Evolutionary conservation across 164 flowering plant genomes (phyloP).

Genomic region (Kingdonia uniflora): DNA sequence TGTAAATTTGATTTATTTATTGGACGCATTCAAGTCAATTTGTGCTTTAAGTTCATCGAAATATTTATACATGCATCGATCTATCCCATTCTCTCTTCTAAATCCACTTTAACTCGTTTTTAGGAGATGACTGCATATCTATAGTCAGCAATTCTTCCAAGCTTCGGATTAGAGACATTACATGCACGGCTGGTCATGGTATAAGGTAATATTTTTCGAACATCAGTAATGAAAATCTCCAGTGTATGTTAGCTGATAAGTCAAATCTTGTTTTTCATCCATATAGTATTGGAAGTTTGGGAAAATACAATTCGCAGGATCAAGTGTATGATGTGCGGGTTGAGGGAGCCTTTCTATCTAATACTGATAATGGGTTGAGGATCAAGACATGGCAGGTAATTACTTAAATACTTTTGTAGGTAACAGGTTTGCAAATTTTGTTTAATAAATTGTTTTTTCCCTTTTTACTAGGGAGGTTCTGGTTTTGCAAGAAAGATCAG

Average conservation of each 20-base stretch:
- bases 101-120: constrained; percentile 2
- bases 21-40: too few relatives aligned
- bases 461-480: constrained; percentile 61
- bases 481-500: constrained; percentile 48
- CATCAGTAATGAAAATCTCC: background rate
- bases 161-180: constrained; percentile 37
- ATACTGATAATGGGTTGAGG: constrained; percentile 76
- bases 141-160: constrained; percentile 70
- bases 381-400: constrained; percentile 97
- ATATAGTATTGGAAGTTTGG: constrained; percentile 85
- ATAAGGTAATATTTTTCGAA: constrained; percentile 50
- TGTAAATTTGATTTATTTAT: too few relatives aligned
- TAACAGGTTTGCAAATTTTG: background rate
- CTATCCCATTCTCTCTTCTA: background rate
- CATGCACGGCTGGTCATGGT: constrained; percentile 93
- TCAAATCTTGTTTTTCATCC: constrained; percentile 5
- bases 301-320: constrained; percentile 37
- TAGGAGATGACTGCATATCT: constrained; percentile 95
- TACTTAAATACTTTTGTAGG: background rate
- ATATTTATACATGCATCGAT: too few relatives aligned
- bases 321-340: constrained; percentile 52
- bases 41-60: too few relatives aligned
- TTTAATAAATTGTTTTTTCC: constrained; percentile 5
- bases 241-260: background rate
- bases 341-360: constrained; percentile 43